These are phyloP conservation scores for Marchantia polymorpha DNA, from an alignment of 225 moss, liverwort and hornwort genomes.

Conservation along the genomic window DNA sequence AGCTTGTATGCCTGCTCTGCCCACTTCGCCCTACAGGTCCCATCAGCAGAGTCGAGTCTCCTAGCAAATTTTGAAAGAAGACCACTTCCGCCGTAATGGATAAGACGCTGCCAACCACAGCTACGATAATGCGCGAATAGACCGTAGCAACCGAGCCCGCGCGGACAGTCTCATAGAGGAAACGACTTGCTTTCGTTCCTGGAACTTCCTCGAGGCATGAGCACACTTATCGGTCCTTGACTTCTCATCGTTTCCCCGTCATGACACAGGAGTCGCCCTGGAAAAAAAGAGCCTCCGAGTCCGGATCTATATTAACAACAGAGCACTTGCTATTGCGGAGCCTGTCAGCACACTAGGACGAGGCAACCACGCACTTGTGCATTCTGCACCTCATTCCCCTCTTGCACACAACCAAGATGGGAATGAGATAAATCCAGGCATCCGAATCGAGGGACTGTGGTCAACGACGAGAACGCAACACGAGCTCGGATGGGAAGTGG, in stretches of 20 bases:
- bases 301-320: slow-evolving; percentile 27
- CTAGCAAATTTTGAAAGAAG: neutral
- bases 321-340: slow-evolving; percentile 4
- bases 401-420: slow-evolving; percentile 1
- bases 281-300: neutral
- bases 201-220: neutral
- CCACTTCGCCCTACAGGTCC: neutral
- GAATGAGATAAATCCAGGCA: neutral
- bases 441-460: neutral
- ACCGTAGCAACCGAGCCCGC: neutral
- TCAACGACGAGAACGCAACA: neutral
- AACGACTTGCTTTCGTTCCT: neutral
- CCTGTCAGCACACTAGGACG: neutral
- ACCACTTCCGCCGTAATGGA: neutral
- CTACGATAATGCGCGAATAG: neutral
- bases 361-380: neutral
- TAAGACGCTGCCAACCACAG: neutral
- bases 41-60: neutral
- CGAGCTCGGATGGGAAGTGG: neutral
- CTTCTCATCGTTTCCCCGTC: slow-evolving; percentile 3
- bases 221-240: slow-evolving; percentile 5
- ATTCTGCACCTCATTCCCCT: neutral
- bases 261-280: neutral
- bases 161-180: neutral
- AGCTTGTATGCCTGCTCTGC: neutral